Evolutionary conservation across 495 filamentous ascomycete species (phyloP), one percentile per base, ranked within the genome.

Genomic region (Darksidea phi): DNA sequence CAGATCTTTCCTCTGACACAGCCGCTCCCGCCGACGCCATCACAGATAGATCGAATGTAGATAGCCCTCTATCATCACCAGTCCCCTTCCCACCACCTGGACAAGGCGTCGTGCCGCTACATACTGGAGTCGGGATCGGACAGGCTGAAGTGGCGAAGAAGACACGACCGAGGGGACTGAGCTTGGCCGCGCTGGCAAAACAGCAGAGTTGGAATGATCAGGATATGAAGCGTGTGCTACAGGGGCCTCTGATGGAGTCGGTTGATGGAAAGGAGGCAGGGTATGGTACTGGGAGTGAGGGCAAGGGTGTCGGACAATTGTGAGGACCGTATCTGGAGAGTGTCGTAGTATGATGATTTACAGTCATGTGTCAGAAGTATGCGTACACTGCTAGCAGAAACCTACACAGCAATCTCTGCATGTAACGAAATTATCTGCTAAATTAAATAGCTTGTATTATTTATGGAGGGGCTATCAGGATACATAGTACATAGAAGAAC

Each of bases 141-240:
- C 56, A 62, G 48, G 43, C 50, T 8, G 59, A 67, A 38, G 67
- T 41, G 43, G 24, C 62, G 15, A 69, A 57, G 56, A 63, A 34
- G 48, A 50, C 36, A 7, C 49, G 47, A 43, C 34, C 48, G 34
- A 59, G 24, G 28, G 63, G 63, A 7, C 24, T 62, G 54, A 70
- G 61, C 41, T 38, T 68, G 51, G 61, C 51, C 6, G 7, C 18
- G 13, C 36, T 68, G 36, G 66, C 45, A 6, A 32, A 57, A 25
- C 48, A 66, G 57, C 67, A 63, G 59, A 70, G 70, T 45, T 70
- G 63, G 64, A 70, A 41, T 48, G 59, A 61, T 54, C 61, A 72
- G 52, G 70, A 72, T 53, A 21, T 66, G 37, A 70, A 64, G 56
- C 61, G 61, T 42, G 26, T 58, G 26, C 60, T 56, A 28, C 61